Evolutionary conservation across 2,329 filamentous ascomycete species (phyloP), one percentile per base, ranked within the genome.

Genomic region (Colletotrichum horii): DNA sequence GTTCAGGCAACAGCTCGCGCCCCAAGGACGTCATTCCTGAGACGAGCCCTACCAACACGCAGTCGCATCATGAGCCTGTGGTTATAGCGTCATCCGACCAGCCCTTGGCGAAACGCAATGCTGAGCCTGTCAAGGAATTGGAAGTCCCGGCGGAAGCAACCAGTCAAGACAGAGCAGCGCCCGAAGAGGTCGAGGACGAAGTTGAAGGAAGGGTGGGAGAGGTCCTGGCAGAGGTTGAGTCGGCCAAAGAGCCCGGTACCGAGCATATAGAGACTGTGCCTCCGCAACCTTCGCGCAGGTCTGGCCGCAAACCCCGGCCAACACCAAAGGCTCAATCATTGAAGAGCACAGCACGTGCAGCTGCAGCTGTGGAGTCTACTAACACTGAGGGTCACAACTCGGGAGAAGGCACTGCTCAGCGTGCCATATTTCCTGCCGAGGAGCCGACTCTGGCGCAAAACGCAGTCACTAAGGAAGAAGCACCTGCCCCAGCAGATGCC

Each of bases 21-120:
- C 74, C 22, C 2, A 78, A 73, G 43, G 80, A 81, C 16, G 75
- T 79, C 6, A 80, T 83, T 24, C 83, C 81, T 0, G 82, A 82
- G 62, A 83, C 82, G 3, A 83, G 82, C 34, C 82, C 81, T 9
- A 65, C 74, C 9, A 77, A 76, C 14, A 76, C 77, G 8, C 78
- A 78, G n/a, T 55, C 60, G 5, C 71, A 65, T 28, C 66, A 68
- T 15, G 28, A 28, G 7, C 22, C 32, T 60, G 34, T 14, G 9
- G n/a, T 28, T 4, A 56, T 43, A 30, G 32, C 64, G 5, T 58
- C 64, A 4, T 72, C 62, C 5, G 48, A 61, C 22, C 68, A 61
- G 26, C 56, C 67, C 8, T n/a, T 60, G 9, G 28, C 22, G 8
- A 12, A n/a, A 2, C 26, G 22, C 9, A 43, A 32, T 7, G 8